Percentiles rank a stretch among this genome's conserved stretches.
These are phyloP conservation scores for Sanguinoderma infundibulare DNA, from an alignment of 1,284 basidiomycete species.

Conservation along the genomic window DNA sequence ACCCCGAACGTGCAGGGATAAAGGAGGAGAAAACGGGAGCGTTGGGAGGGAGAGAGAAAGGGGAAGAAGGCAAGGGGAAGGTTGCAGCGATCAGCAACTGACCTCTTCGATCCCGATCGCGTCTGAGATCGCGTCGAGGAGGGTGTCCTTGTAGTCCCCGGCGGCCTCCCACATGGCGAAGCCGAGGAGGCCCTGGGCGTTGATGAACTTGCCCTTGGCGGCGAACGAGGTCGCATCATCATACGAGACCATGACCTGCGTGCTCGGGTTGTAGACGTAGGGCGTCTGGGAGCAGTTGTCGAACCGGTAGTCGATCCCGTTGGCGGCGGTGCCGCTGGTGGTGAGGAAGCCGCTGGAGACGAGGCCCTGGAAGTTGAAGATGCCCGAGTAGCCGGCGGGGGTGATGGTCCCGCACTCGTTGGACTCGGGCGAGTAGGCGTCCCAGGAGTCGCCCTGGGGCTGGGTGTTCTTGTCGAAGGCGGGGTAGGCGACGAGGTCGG, in stretches of 20 bases:
- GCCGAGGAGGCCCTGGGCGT: slow-evolving; percentile 52
- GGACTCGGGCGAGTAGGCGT: slow-evolving; percentile 32
- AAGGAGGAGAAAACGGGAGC: background rate
- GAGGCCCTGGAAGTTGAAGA: slow-evolving; percentile 47
- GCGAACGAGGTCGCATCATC: slow-evolving; percentile 45
- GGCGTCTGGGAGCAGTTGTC: slow-evolving; percentile 55
- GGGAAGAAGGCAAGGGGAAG: background rate
- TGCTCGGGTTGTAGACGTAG: slow-evolving; percentile 48
- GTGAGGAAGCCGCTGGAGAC: slow-evolving; percentile 45
- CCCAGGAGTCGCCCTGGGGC: slow-evolving; percentile 50
- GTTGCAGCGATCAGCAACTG: slow-evolving; percentile 17
- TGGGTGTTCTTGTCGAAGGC: slow-evolving; percentile 41
- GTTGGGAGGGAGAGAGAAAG: background rate
- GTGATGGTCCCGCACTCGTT: slow-evolving; percentile 45
- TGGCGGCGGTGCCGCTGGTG: slow-evolving; percentile 38
- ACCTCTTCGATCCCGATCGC: slow-evolving; percentile 32
- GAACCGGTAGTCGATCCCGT: slow-evolving; percentile 46
- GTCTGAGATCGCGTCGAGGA: slow-evolving; percentile 55
- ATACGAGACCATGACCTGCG: slow-evolving; percentile 44
- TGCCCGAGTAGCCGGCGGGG: slow-evolving; percentile 38
- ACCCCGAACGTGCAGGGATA: slow-evolving; percentile 6
- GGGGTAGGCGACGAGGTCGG: slow-evolving; percentile 40
- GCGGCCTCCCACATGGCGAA: slow-evolving; percentile 69
- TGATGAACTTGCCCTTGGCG: slow-evolving; percentile 65
- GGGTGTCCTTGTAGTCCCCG: slow-evolving; percentile 59